A percentile compares a stretch with the other conserved stretches of the same genome.
Evolutionary conservation across 1,284 basidiomycete genomes (phyloP).

Genomic region (Pyrrhoderma noxium): DNA sequence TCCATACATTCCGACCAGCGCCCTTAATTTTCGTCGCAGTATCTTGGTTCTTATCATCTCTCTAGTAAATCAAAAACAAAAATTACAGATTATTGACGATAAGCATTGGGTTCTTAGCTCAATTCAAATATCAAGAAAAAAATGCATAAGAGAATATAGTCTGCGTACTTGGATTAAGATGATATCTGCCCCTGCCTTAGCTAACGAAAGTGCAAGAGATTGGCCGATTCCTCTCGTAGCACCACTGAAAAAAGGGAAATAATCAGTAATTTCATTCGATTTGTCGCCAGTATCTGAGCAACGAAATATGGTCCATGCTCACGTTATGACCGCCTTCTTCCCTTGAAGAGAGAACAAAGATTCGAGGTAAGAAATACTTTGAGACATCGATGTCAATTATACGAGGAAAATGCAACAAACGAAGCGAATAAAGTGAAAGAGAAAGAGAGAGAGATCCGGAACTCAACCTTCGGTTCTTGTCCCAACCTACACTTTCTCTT

Average conservation of each 20-base stretch:
- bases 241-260: constrained; percentile 17
- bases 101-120: not conserved
- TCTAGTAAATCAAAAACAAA: constrained; percentile 6
- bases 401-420: not conserved
- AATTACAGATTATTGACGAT: too few relatives aligned
- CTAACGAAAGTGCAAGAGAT: constrained; percentile 13
- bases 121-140: not conserved
- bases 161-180: constrained; percentile 13
- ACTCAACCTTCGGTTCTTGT: too few relatives aligned
- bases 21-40: constrained; percentile 15
- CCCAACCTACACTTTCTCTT: too few relatives aligned
- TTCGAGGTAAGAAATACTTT: constrained; percentile 12
- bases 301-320: not conserved
- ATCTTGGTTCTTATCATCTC: constrained; percentile 15
- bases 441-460: not conserved
- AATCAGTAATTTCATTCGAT: not conserved
- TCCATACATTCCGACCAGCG: constrained; percentile 12
- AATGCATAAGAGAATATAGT: not conserved
- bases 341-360: constrained; percentile 15
- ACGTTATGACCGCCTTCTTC: constrained; percentile 14
- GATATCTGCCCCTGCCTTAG: constrained; percentile 22
- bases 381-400: not conserved
- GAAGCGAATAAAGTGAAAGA: not conserved
- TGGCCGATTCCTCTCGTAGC: constrained; percentile 20
- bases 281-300: not conserved